Percentiles rank a stretch among this genome's conserved stretches.
Evolutionary conservation across 2,329 filamentous ascomycete genomes (phyloP).

Genomic region (Pseudocercospora ulei): DNA sequence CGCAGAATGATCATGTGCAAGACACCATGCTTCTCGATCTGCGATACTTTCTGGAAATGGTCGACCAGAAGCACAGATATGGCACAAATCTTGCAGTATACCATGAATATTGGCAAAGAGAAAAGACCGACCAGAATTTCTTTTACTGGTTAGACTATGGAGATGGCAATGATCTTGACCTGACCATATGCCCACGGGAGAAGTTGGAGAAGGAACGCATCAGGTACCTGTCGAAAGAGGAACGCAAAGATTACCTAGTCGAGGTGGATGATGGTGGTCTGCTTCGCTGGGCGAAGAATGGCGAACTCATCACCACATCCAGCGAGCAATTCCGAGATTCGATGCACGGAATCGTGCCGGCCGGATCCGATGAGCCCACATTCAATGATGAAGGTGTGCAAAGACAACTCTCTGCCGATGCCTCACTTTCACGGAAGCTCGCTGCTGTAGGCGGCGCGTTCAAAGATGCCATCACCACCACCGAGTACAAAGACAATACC

Average conservation of each 20-base stretch:
- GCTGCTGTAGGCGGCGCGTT: slow-evolving; percentile 18
- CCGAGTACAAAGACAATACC: slow-evolving; percentile 6
- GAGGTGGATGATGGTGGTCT: slow-evolving; percentile 62
- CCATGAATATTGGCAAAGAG: slow-evolving; percentile 70
- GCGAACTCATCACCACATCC: slow-evolving; percentile 64
- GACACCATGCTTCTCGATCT: slow-evolving; percentile 69
- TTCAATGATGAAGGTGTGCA: slow-evolving; percentile 26
- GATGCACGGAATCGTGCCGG: slow-evolving; percentile 50
- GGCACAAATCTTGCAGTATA: slow-evolving; percentile 72
- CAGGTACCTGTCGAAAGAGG: slow-evolving; percentile 73
- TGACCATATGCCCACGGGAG: slow-evolving; percentile 61
- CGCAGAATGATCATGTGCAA: slow-evolving; percentile 31
- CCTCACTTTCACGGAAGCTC: slow-evolving; percentile 14
- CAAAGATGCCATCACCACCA: slow-evolving; percentile 12
- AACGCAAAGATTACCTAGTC: slow-evolving; percentile 71
- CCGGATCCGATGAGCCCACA: slow-evolving; percentile 36
- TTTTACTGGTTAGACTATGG: slow-evolving; percentile 88
- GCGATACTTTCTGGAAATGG: slow-evolving; percentile 75
- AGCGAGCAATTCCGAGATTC: slow-evolving; percentile 65
- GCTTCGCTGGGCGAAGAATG: slow-evolving; percentile 78
- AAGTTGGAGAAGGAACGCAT: slow-evolving; percentile 68
- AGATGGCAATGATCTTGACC: slow-evolving; percentile 58
- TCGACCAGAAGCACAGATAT: slow-evolving; percentile 64
- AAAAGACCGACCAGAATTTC: slow-evolving; percentile 70
- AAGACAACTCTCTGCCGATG: slow-evolving; percentile 13